phyloP scores from a whole-genome alignment of 371 early-diverging fungal species.

The Lichtheimia hyalospora region DNA sequence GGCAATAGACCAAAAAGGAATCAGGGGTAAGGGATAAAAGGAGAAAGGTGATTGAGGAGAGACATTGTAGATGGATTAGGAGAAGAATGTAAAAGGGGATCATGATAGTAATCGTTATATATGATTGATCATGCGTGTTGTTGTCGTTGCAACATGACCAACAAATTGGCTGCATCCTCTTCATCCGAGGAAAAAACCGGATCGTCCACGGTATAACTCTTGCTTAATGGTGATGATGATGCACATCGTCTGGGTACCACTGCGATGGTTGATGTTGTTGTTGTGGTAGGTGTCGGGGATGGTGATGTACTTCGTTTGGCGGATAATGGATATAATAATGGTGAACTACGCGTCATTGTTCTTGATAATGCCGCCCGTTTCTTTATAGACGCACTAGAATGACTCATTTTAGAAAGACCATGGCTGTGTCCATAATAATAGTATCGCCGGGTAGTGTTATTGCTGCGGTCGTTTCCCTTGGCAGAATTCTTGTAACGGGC shows the following conservation, averaged over 20 bases:
- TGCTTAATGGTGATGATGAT: constrained; percentile 1
- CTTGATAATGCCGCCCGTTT: neutral
- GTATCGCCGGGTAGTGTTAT: no score
- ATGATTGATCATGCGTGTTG: neutral
- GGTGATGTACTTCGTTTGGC: constrained; percentile 42
- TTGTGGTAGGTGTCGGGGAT: constrained; percentile 2
- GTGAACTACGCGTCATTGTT: constrained; percentile 1
- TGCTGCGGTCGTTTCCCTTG: no score
- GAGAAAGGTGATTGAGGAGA: no score
- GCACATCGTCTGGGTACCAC: neutral
- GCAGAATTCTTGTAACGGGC: no score
- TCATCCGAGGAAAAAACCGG: constrained; percentile 24
- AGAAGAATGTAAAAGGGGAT: neutral
- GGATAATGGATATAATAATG: constrained; percentile 23
- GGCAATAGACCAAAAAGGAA: no score
- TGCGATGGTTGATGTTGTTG: neutral
- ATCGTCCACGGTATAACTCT: no score
- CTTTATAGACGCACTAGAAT: no score
- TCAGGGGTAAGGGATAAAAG: no score
- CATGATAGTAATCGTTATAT: neutral
- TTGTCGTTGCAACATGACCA: constrained; percentile 44
- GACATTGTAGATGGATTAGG: neutral
- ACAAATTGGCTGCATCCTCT: constrained; percentile 41
- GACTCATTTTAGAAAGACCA: no score
- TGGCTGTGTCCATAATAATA: no score